Evolutionary conservation across 2,329 filamentous ascomycete species (phyloP), one percentile per base, ranked within the genome.

Genomic region (Fusarium pseudocircinatum): DNA sequence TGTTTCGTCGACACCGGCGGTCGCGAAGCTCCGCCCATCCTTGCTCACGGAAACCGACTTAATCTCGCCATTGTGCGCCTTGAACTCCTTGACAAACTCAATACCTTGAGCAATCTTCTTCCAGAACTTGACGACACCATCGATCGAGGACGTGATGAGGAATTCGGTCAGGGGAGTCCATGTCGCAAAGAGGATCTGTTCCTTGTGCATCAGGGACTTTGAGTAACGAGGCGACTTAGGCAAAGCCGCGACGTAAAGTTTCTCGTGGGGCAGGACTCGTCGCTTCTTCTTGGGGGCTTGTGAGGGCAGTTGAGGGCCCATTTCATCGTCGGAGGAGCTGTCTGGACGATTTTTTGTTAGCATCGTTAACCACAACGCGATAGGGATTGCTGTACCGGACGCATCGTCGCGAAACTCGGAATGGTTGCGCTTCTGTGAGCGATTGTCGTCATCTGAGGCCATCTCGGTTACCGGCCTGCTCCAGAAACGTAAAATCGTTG

Each of bases 61-160:
- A 79, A 98, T 94, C 79, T 97, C 94, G 58, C 94, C 94, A 64
- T 89, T 87, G 83, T 99, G 97, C 13, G 96, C 95, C 79, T 92
- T 92, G 85, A 97, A 99, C 84, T 99, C 95, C 84, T 99, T 99
- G 60, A 98, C 96, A 79, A 99, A 99, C 84, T 99, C 97, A 66
- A 99, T 93, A 2, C 94, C 94, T 39, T 94, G 91, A 4, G 90
- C 92, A 73, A 93, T 89, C 85, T 99, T 99, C 85, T 99, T 99
- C 96, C 96, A 99, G 82, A 99, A 99, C 83, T 99, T 99, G 76
- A 98, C 96, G 2, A 96, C 93, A n/a, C 97, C 97, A 80, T 99
- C 96, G 47, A 94, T 85, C 0, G 96, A 98, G 69, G 93, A 94
- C 2, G 96, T 99, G 71, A 99, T 96, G 42, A 99, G 87, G 80